A percentile compares a stretch with the other conserved stretches of the same genome.
phyloP scores from a whole-genome alignment of 805 yeast species.

The Cyberlindnera lachancei region DNA sequence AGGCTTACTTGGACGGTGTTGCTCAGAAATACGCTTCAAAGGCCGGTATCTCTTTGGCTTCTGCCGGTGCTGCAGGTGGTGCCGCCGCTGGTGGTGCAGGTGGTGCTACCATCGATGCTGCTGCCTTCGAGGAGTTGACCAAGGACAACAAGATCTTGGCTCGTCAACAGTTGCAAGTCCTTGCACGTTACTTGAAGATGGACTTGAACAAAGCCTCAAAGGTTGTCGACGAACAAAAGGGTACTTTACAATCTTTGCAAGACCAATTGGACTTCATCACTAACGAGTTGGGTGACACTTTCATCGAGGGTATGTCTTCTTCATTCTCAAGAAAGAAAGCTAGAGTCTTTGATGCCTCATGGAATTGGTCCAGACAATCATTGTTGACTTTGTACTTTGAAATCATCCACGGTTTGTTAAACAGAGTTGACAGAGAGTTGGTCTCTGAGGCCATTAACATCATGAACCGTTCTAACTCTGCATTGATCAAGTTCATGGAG shows the following conservation, averaged over 20 bases:
- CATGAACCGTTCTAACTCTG: conserved; percentile 95
- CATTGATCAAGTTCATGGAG: conserved; percentile 93
- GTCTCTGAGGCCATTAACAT: conserved; percentile 93
- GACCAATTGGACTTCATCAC: conserved; percentile 76
- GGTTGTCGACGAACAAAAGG: conserved; percentile 67
- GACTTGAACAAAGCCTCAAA: conserved; percentile 90
- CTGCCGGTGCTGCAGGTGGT: conserved; percentile 46
- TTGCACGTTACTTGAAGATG: conserved; percentile 90
- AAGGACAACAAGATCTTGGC: conserved; percentile 42
- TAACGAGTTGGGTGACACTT: conserved; percentile 81
- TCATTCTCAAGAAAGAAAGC: conserved; percentile 89
- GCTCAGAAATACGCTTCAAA: conserved; percentile 81
- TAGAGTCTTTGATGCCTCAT: conserved; percentile 92
- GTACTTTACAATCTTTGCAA: conserved; percentile 77
- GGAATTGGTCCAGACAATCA: conserved; percentile 99
- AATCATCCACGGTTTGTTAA: conserved; percentile 88
- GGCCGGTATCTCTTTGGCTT: conserved; percentile 72
- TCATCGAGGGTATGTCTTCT: conserved; percentile 87
- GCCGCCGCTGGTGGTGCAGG: conserved; percentile 50
- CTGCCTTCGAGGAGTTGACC: conserved; percentile 73
- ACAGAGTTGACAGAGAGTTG: conserved; percentile 89
- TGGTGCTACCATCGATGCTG: conserved; percentile 87
- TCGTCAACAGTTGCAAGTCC: conserved; percentile 66
- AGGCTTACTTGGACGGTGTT: conserved; percentile 73
- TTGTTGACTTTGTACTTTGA: conserved; percentile 89